These are phyloP conservation scores for Eucalyptus pauciflora DNA, from an alignment of 345 rosid genomes.

Conservation along the genomic window DNA sequence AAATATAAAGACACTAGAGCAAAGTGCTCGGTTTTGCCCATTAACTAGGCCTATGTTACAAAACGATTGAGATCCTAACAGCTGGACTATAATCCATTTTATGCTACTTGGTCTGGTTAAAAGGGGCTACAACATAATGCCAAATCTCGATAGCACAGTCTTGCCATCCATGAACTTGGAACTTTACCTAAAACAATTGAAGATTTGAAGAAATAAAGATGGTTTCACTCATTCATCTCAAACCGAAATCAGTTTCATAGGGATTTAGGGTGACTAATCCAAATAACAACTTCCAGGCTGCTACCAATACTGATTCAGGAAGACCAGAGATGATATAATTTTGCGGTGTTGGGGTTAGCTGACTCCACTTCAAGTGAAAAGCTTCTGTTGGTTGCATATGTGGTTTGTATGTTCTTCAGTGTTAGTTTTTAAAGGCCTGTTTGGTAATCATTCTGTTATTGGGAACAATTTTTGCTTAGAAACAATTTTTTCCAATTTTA, in stretches of 20 bases:
- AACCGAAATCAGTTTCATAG: not conserved
- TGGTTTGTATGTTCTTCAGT: not conserved
- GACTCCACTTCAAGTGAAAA: not conserved
- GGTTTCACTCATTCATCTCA: not conserved
- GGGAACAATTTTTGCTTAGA: too few relatives aligned
- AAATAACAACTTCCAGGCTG: not conserved
- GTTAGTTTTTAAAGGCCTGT: not conserved
- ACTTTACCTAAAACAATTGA: not conserved
- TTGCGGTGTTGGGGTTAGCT: not conserved
- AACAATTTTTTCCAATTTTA: too few relatives aligned
- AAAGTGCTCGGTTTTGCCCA: not conserved
- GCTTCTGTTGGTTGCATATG: not conserved
- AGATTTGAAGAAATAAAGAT: not conserved
- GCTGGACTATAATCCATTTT: not conserved
- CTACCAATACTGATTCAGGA: not conserved
- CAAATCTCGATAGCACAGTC: not conserved
- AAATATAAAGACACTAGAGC: not conserved
- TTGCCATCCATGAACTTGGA: not conserved
- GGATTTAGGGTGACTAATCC: not conserved
- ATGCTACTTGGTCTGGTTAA: not conserved
- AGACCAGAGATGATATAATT: not conserved
- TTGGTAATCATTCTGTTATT: too few relatives aligned
- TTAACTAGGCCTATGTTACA: not conserved
- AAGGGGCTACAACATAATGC: not conserved
- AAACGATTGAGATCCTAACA: not conserved